Evolutionary conservation across 2,329 filamentous ascomycete genomes (phyloP), one percentile per base, ranked within the genome.

Genomic region (Graphium sp.): DNA sequence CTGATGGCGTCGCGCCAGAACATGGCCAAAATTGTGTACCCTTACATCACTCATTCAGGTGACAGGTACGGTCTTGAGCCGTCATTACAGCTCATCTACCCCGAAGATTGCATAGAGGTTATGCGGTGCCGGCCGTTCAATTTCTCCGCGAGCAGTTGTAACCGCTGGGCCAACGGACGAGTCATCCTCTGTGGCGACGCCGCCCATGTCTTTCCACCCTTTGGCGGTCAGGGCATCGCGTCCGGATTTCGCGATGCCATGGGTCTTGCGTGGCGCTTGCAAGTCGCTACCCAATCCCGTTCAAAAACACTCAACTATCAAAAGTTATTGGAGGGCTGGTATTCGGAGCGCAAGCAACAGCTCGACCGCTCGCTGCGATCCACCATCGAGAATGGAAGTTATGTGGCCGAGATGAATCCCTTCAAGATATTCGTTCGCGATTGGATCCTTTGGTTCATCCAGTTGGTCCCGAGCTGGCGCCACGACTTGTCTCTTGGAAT

Each of bases 171-270:
- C 13, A 36, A 47, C 9, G 46, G 44, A 7, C 43, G 52, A 5
- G 52, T 52, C 0, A 46, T 62, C 16, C 41, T 66, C 1, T 55
- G 52, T 23, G 60, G 61, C 11, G 60, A 65, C 35, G 49, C 60
- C 5, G 60, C 60, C 3, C 60, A 65, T 38, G 61, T 64, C 5
- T 63, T 64, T 32, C 61, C 60, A 5, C 60, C 60, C 3, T 63
- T 53, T 32, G 49, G 45, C 4, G 49, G 47, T 1, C 50, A 53
- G 33, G 50, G 49, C 3, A 50, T 53, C 19, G 46, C 47, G 10
- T 43, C 41, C 12, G 49, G 48, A 10, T 36, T 53, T 16, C 38
- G 48, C 3, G 50, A 54, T 28, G 48, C 49, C 7, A 40, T 46
- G 7, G 37, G 43, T 16, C 38, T 53, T 2, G 43, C 39, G 12